A percentile compares a stretch with the other conserved stretches of the same genome.
Conservation (phyloP, 441 rosid genomes). For the Lepidium campestre region DNA sequence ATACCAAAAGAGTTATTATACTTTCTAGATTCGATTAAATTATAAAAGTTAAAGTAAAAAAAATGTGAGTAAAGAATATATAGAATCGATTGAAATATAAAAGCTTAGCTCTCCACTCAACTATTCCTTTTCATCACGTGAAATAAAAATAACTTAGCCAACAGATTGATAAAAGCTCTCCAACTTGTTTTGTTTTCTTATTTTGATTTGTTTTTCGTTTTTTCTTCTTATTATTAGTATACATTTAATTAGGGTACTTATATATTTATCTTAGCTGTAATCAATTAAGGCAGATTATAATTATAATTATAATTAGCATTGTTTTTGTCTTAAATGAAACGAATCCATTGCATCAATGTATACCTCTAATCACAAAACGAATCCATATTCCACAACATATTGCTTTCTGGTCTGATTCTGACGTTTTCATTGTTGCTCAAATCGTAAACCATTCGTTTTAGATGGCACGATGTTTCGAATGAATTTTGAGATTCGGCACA, state of each 20-base stretch:
- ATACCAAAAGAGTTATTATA: background rate
- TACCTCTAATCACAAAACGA: constrained; percentile 15
- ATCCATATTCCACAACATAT: constrained; percentile 1
- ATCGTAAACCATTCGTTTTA: constrained; percentile 11
- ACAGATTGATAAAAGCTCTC: constrained; percentile 13
- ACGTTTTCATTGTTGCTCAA: background rate
- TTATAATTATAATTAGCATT: no score
- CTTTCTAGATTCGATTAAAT: background rate
- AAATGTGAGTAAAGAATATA: background rate
- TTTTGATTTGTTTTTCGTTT: no score
- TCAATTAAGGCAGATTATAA: background rate
- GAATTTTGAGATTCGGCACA: background rate
- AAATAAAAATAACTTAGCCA: no score
- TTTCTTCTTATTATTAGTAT: background rate
- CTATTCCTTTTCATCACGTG: constrained; percentile 10
- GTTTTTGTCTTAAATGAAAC: constrained; percentile 9
- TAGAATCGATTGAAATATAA: background rate
- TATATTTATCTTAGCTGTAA: constrained; percentile 14
- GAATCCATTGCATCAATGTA: constrained; percentile 9
- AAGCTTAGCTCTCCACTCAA: constrained; percentile 18
- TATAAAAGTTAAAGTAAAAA: background rate
- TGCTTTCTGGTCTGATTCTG: constrained; percentile 1
- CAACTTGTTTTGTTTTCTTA: background rate
- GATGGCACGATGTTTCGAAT: constrained; percentile 1
- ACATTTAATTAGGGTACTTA: constrained; percentile 1